These are phyloP conservation scores for Pezicula carpinea DNA, from an alignment of 2,329 filamentous ascomycete species.

Conservation along the genomic window DNA sequence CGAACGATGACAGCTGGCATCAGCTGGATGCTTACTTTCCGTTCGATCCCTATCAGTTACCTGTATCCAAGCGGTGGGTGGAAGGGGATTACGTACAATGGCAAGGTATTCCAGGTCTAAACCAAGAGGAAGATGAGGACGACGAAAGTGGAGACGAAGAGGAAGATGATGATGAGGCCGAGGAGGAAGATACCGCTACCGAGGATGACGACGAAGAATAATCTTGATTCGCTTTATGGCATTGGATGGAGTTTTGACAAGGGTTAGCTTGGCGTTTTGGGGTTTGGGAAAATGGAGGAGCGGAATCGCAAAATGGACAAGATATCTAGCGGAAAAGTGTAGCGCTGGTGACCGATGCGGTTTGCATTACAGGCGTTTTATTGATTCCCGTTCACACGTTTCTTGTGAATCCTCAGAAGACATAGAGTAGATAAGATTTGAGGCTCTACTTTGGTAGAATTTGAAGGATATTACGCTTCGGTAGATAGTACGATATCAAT, in stretches of 20 bases:
- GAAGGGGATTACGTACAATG: slow-evolving; percentile 79
- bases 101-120: slow-evolving; percentile 67
- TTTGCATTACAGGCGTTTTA: slow-evolving; percentile 12
- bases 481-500: too few species aligned
- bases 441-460: too few species aligned
- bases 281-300: slow-evolving; percentile 4
- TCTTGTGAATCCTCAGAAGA: too few species aligned
- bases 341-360: slow-evolving; percentile 12
- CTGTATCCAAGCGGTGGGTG: slow-evolving; percentile 82
- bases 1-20: slow-evolving; percentile 70
- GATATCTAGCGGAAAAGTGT: neutral
- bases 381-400: neutral
- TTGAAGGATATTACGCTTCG: too few species aligned
- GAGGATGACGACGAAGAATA: slow-evolving; percentile 22
- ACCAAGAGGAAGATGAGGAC: slow-evolving; percentile 51
- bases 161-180: slow-evolving; percentile 16
- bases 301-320: slow-evolving; percentile 3
- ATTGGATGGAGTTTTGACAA: neutral
- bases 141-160: slow-evolving; percentile 39
- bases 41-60: slow-evolving; percentile 93
- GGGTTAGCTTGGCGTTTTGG: slow-evolving; percentile 2
- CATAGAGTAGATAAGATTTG: too few species aligned
- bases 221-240: neutral
- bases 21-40: slow-evolving; percentile 94
- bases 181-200: slow-evolving; percentile 20